These are phyloP conservation scores for Pontederia paniculata DNA, from an alignment of 176 grass and related monocot genomes.

Conservation along the genomic window DNA sequence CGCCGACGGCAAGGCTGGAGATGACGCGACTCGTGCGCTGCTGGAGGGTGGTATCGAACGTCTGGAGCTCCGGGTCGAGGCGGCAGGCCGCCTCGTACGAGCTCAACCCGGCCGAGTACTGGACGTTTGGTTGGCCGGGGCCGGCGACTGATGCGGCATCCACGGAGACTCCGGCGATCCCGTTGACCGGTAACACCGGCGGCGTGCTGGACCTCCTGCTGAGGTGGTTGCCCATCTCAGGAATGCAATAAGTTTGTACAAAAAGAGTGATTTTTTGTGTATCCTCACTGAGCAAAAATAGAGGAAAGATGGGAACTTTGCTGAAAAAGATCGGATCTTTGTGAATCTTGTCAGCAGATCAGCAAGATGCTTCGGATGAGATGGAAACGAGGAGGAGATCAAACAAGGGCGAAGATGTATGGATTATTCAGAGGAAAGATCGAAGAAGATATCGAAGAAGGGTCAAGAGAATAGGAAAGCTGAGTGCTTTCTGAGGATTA, in stretches of 20 bases:
- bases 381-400: background rate
- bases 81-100: slow-evolving; percentile 13
- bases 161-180: background rate
- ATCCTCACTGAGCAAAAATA: background rate
- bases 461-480: background rate
- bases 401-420: too few species aligned
- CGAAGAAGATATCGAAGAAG: background rate
- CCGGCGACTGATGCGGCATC: too few species aligned
- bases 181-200: background rate
- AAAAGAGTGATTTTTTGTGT: background rate
- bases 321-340: too few species aligned
- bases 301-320: background rate
- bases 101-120: slow-evolving; percentile 1
- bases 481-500: background rate
- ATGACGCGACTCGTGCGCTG: slow-evolving; percentile 7
- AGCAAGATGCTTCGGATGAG: too few species aligned
- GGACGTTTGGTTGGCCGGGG: background rate
- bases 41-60: slow-evolving; percentile 12
- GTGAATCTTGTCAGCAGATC: too few species aligned
- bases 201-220: background rate
- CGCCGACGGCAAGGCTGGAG: slow-evolving; percentile 8
- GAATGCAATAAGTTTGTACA: background rate
- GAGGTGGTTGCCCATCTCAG: background rate
- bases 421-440: too few species aligned
- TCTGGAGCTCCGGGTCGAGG: slow-evolving; percentile 12